phyloP scores from a whole-genome alignment of 1,284 basidiomycete species.

The Pulchroboletus neoregius region DNA sequence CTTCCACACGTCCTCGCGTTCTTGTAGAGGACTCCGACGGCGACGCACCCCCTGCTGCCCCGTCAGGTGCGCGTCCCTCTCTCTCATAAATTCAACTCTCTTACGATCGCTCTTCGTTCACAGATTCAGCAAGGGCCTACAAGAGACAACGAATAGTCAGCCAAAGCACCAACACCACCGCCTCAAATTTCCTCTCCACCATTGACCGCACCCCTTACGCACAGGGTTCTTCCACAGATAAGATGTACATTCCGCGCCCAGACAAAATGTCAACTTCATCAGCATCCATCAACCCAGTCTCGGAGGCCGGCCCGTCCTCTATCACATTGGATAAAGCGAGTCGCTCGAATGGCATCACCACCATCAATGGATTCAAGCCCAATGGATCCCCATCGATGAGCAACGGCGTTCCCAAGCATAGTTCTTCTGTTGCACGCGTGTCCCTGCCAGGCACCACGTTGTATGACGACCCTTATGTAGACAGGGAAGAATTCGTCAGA shows the following conservation, averaged over 20 bases:
- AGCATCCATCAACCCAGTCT: constrained; percentile 43
- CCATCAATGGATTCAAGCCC: constrained; percentile 41
- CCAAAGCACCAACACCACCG: constrained; percentile 28
- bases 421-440: constrained; percentile 49
- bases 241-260: constrained; percentile 57
- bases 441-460: constrained; percentile 65
- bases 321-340: constrained; percentile 41
- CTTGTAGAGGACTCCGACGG: constrained; percentile 55
- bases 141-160: constrained; percentile 67
- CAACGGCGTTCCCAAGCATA: constrained; percentile 48
- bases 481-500: constrained; percentile 89
- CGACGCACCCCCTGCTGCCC: constrained; percentile 29
- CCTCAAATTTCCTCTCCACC: constrained; percentile 27
- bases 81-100: background rate
- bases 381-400: constrained; percentile 33
- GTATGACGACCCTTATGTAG: constrained; percentile 72
- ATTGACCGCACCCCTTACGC: constrained; percentile 32
- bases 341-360: constrained; percentile 48
- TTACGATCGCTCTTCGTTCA: constrained; percentile 14
- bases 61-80: constrained; percentile 26
- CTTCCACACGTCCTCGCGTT: constrained; percentile 58
- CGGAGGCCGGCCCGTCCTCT: constrained; percentile 54
- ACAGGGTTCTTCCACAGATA: constrained; percentile 31
- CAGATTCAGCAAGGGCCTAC: constrained; percentile 53
- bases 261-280: constrained; percentile 52